Evolutionary conservation across 1,139 yeast species (phyloP).

Genomic region (Eremothecium sinecaudum): DNA sequence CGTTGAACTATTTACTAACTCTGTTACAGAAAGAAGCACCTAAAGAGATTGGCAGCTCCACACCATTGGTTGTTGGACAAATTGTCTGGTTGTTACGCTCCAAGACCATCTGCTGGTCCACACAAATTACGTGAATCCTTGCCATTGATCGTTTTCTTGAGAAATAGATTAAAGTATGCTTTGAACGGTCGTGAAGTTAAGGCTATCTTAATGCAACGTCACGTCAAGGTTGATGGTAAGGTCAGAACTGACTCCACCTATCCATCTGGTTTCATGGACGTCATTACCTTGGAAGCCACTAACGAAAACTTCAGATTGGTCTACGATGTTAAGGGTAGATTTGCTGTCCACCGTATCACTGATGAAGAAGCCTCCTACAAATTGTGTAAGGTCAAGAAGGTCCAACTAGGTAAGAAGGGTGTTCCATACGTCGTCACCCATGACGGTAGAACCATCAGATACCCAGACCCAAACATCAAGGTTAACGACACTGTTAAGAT

Average conservation of each 20-base stretch:
- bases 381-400: slow-evolving; percentile 95
- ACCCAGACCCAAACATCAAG: slow-evolving; percentile 96
- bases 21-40: slow-evolving; percentile 70
- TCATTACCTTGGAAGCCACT: slow-evolving; percentile 92
- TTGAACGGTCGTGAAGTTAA: slow-evolving; percentile 99
- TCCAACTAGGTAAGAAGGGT: slow-evolving; percentile 96
- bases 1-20: no score
- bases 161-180: slow-evolving; percentile 99
- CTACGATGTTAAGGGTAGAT: slow-evolving; percentile 97
- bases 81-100: slow-evolving; percentile 98
- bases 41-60: slow-evolving; percentile 99
- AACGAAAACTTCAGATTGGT: slow-evolving; percentile 98
- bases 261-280: slow-evolving; percentile 99
- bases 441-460: slow-evolving; percentile 99
- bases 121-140: slow-evolving; percentile 99
- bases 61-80: slow-evolving; percentile 99
- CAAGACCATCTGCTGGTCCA: slow-evolving; percentile 99
- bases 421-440: slow-evolving; percentile 97
- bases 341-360: slow-evolving; percentile 98
- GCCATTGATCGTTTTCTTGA: slow-evolving; percentile 94
- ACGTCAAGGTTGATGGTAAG: slow-evolving; percentile 97
- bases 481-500: slow-evolving; percentile 96
- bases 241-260: slow-evolving; percentile 96
- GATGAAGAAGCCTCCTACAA: slow-evolving; percentile 98
- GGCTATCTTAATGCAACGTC: slow-evolving; percentile 98